Conservation (phyloP, 305 asterid genomes). For the Fraxinus platypoda region DNA sequence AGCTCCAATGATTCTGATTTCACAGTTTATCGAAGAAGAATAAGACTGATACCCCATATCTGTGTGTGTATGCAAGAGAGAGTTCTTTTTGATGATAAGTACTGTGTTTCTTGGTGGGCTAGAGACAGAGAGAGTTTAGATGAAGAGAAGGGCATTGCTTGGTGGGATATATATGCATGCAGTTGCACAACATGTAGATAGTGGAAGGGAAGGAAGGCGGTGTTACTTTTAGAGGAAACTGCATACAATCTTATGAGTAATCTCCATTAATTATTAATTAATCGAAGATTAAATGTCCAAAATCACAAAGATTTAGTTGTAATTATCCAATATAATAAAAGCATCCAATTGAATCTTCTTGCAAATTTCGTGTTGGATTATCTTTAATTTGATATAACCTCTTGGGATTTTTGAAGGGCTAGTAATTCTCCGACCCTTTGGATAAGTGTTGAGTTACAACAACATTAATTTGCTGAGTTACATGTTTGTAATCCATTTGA, state of each 20-base stretch:
- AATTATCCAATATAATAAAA: slow-evolving; percentile 14
- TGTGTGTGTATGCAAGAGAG: neutral
- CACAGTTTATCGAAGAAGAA: slow-evolving; percentile 32
- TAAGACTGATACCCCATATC: slow-evolving; percentile 29
- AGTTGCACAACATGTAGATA: slow-evolving; percentile 1
- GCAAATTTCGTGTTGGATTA: neutral
- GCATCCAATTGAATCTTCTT: neutral
- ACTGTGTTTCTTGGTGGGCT: neutral
- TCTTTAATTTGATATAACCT: slow-evolving; percentile 9
- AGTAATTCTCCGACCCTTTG: slow-evolving; percentile 15
- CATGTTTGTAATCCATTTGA: neutral
- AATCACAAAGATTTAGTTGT: slow-evolving; percentile 13
- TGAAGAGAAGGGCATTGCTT: slow-evolving; percentile 16
- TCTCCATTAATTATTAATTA: neutral
- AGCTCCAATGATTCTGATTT: slow-evolving; percentile 44
- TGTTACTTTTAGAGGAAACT: slow-evolving; percentile 12
- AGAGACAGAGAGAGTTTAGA: slow-evolving; percentile 13
- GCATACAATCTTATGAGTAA: neutral
- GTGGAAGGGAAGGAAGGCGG: slow-evolving; percentile 28
- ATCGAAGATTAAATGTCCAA: neutral
- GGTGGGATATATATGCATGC: slow-evolving; percentile 25
- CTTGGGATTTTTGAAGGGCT: slow-evolving; percentile 34
- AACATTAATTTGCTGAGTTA: neutral
- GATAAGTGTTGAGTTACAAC: neutral
- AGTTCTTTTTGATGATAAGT: slow-evolving; percentile 12